Conservation (phyloP, 2,329 filamentous ascomycete genomes). For the Exophiala viscosa region DNA sequence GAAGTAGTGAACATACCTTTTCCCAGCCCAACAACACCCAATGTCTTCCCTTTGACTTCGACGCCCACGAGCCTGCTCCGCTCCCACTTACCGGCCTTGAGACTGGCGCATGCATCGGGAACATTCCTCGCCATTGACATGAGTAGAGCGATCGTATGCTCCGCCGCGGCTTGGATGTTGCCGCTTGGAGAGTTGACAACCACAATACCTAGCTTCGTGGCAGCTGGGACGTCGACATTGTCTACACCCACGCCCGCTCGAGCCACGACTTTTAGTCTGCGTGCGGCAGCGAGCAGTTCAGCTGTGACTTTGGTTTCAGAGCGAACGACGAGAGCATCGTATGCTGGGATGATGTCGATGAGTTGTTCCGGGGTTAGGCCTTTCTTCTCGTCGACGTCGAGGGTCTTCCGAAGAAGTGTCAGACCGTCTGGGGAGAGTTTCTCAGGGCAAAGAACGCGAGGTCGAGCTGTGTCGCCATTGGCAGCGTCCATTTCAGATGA, state of each 20-base stretch:
- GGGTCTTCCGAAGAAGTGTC: constrained; percentile 61
- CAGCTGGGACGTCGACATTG: constrained; percentile 72
- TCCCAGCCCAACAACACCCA: constrained; percentile 75
- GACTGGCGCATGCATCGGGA: constrained; percentile 63
- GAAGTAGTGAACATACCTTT: constrained; percentile 52
- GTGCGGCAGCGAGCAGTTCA: constrained; percentile 61
- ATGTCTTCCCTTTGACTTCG: constrained; percentile 71
- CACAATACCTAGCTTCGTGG: constrained; percentile 69
- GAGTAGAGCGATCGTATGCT: constrained; percentile 71
- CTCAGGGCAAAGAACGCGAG: constrained; percentile 69
- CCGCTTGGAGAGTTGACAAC: constrained; percentile 77
- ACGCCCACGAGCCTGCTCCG: constrained; percentile 69
- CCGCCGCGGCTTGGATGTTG: constrained; percentile 76
- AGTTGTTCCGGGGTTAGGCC: constrained; percentile 62
- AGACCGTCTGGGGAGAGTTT: constrained; percentile 77
- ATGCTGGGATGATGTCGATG: constrained; percentile 62
- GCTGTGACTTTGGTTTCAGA: constrained; percentile 79
- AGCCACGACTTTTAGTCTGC: constrained; percentile 71
- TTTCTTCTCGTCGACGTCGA: constrained; percentile 66
- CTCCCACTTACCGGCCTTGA: constrained; percentile 73
- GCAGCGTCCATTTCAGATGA: constrained; percentile 13
- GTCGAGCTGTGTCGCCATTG: constrained; percentile 30
- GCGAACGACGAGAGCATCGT: constrained; percentile 73
- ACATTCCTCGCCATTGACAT: constrained; percentile 72
- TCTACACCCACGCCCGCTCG: constrained; percentile 78